A percentile compares a stretch with the other conserved stretches of the same genome.
phyloP scores from a whole-genome alignment of 768 basidiomycete genomes.

The Hygrophorus russula region DNA sequence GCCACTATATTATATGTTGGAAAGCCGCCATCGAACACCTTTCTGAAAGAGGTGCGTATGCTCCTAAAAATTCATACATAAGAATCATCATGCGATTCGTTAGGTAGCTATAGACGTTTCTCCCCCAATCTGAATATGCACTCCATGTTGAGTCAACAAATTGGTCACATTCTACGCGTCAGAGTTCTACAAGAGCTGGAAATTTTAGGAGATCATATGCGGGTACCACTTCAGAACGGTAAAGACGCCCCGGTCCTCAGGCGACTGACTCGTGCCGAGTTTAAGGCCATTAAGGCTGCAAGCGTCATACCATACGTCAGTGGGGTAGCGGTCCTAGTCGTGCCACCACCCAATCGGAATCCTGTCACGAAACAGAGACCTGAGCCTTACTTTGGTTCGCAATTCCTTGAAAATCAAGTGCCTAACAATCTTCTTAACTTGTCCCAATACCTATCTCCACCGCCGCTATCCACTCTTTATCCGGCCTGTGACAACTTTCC shows the following conservation, averaged over 20 bases:
- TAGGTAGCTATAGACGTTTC: slow-evolving; percentile 19
- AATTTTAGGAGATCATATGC: slow-evolving; percentile 37
- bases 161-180: slow-evolving; percentile 56
- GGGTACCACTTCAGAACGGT: slow-evolving; percentile 12
- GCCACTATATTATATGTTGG: slow-evolving; percentile 51
- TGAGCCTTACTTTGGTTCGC: slow-evolving; percentile 22
- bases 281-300: slow-evolving; percentile 33
- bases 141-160: slow-evolving; percentile 39
- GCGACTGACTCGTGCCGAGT: slow-evolving; percentile 55
- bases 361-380: slow-evolving; percentile 34
- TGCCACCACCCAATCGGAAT: slow-evolving; percentile 54
- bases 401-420: slow-evolving; percentile 4
- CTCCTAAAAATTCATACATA: neutral
- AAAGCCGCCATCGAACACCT: slow-evolving; percentile 33
- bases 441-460: slow-evolving; percentile 7
- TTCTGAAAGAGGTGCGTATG: slow-evolving; percentile 22
- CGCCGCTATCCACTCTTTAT: slow-evolving; percentile 20
- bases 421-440: neutral
- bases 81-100: slow-evolving; percentile 3
- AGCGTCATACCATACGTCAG: slow-evolving; percentile 36
- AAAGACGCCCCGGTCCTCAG: slow-evolving; percentile 34
- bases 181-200: slow-evolving; percentile 70
- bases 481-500: slow-evolving; percentile 12
- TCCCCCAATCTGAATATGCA: slow-evolving; percentile 22
- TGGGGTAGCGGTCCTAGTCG: slow-evolving; percentile 57